Conservation (phyloP, 495 filamentous ascomycete genomes). For the Parmelia sp. region DNA sequence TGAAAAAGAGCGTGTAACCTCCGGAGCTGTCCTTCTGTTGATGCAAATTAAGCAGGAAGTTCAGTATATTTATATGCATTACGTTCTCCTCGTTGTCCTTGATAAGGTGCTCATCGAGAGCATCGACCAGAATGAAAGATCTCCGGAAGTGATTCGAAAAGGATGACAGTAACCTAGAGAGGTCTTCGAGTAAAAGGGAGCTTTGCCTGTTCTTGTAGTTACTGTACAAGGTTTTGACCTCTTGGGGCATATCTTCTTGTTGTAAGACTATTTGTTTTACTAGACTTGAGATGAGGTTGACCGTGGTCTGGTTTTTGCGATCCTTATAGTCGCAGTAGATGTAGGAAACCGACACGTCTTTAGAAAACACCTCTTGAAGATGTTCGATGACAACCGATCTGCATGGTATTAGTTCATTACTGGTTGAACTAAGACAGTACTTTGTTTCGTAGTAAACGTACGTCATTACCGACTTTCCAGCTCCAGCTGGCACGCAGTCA, state of each 20-base stretch:
- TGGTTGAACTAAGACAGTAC: neutral
- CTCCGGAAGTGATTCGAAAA: constrained; percentile 23
- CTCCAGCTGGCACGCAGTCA: constrained; percentile 13
- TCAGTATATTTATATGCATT: constrained; percentile 23
- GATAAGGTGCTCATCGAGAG: constrained; percentile 39
- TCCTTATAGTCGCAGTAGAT: constrained; percentile 39
- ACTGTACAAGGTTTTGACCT: constrained; percentile 25
- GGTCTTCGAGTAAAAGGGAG: constrained; percentile 27
- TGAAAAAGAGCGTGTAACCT: constrained; percentile 9
- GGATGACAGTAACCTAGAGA: constrained; percentile 24
- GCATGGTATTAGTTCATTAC: neutral
- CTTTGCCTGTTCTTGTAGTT: constrained; percentile 17
- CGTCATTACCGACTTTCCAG: constrained; percentile 19
- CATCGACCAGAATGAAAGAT: constrained; percentile 42
- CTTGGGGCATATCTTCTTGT: constrained; percentile 24
- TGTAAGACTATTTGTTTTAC: constrained; percentile 32
- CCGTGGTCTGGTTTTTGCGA: constrained; percentile 25
- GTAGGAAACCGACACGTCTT: constrained; percentile 31
- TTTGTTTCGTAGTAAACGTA: constrained; percentile 2
- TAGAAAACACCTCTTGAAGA: constrained; percentile 23
- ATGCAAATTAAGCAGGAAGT: constrained; percentile 32
- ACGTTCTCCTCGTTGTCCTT: constrained; percentile 27
- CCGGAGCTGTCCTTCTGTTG: neutral
- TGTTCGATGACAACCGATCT: constrained; percentile 35
- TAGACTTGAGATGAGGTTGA: constrained; percentile 26